Percentiles rank a stretch among this genome's conserved stretches.
Conservation (phyloP, 148 eudicot species). For the Chenopodium berlandieri region DNA sequence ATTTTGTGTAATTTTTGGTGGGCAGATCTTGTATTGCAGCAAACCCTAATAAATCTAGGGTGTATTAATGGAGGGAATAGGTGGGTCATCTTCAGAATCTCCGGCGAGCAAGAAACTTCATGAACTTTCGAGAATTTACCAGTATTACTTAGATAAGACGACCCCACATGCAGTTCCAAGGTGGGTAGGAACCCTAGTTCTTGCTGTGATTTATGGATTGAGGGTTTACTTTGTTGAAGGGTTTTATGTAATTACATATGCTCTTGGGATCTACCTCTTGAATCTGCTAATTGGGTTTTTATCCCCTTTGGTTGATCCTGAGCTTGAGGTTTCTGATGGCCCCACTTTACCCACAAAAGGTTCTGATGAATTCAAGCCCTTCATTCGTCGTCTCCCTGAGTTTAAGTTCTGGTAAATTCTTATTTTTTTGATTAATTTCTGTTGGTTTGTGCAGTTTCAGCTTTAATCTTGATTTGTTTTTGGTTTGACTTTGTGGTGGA, state of each 20-base stretch:
- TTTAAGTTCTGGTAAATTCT: constrained; percentile 71
- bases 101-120: constrained; percentile 38
- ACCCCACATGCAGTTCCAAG: constrained; percentile 74
- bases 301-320: constrained; percentile 87
- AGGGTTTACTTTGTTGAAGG: constrained; percentile 70
- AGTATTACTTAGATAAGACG: constrained; percentile 64
- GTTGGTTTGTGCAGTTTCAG: neutral
- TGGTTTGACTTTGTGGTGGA: neutral
- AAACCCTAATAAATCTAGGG: constrained; percentile 12
- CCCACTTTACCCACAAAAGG: constrained; percentile 75
- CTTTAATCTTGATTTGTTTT: neutral
- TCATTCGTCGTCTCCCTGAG: constrained; percentile 85
- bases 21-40: constrained; percentile 36
- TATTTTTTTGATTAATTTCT: neutral
- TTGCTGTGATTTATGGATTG: constrained; percentile 48
- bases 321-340: constrained; percentile 64
- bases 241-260: constrained; percentile 66
- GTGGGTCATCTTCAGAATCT: constrained; percentile 40
- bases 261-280: constrained; percentile 73
- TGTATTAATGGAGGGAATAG: constrained; percentile 53
- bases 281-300: constrained; percentile 77
- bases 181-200: constrained; percentile 60
- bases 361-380: constrained; percentile 89
- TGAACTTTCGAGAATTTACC: constrained; percentile 52
- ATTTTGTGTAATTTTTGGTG: constrained; percentile 13